Evolutionary conservation across 2,329 filamentous ascomycete species (phyloP).

Genomic region (Xylariaceae sp.): DNA sequence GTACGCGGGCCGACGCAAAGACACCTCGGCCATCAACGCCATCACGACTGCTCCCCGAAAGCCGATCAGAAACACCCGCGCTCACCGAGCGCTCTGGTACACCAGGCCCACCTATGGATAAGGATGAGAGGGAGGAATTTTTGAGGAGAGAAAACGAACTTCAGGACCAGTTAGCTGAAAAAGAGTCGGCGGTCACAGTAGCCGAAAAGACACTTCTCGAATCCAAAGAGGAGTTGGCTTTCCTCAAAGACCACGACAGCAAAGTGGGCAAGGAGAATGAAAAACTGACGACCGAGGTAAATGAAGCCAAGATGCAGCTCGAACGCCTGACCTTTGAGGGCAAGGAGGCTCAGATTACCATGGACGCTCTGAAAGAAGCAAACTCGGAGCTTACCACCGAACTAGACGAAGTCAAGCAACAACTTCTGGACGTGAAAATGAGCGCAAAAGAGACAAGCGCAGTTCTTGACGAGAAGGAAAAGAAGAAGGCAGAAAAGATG

Average conservation of each 20-base stretch:
- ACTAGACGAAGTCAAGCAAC: constrained; percentile 92
- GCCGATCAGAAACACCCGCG: constrained; percentile 57
- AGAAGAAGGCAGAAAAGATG: constrained; percentile 98
- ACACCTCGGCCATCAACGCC: constrained; percentile 50
- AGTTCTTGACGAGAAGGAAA: constrained; percentile 92
- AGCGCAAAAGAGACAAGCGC: constrained; percentile 89
- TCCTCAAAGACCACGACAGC: constrained; percentile 80
- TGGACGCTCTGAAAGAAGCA: constrained; percentile 95
- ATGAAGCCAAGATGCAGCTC: constrained; percentile 93
- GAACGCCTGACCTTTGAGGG: constrained; percentile 94
- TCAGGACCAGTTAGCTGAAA: constrained; percentile 93
- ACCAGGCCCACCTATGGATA: constrained; percentile 82
- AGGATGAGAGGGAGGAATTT: constrained; percentile 96
- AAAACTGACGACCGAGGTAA: constrained; percentile 76
- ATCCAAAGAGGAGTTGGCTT: constrained; percentile 78
- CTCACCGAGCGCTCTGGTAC: constrained; percentile 81
- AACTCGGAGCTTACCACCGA: constrained; percentile 89
- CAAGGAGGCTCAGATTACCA: constrained; percentile 95
- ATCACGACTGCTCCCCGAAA: constrained; percentile 49
- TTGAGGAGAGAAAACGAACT: constrained; percentile 92
- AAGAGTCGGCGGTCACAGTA: constrained; percentile 74
- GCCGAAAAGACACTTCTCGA: constrained; percentile 78
- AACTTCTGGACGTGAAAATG: constrained; percentile 94
- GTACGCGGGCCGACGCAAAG: constrained; percentile 40
- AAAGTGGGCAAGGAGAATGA: constrained; percentile 89